Conservation (phyloP, 2,329 filamentous ascomycete genomes). For the Colletotrichum sp. region DNA sequence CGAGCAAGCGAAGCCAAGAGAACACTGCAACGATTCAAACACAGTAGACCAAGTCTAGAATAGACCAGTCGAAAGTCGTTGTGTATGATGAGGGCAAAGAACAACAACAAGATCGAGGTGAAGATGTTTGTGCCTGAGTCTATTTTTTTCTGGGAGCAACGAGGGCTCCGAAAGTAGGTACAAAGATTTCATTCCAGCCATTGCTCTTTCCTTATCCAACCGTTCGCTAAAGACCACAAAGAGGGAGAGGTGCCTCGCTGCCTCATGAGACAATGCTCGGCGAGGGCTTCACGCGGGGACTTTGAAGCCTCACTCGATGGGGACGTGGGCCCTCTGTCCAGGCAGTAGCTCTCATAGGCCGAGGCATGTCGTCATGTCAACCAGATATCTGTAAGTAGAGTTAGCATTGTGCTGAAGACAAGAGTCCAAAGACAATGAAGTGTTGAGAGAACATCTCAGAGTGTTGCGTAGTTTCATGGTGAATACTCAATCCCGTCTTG, state of each 20-base stretch:
- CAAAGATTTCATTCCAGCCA: not conserved
- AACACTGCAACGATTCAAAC: not conserved
- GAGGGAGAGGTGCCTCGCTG: not conserved
- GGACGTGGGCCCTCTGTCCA: not conserved
- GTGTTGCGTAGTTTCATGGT: conserved; percentile 34
- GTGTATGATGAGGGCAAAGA: not conserved
- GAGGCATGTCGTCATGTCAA: not conserved
- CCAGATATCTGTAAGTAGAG: not conserved
- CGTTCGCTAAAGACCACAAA: not conserved
- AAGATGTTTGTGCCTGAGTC: not conserved
- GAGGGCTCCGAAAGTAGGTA: not conserved
- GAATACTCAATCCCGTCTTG: conserved; percentile 41
- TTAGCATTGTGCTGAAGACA: not conserved
- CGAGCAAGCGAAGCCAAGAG: not conserved
- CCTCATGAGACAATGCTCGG: not conserved
- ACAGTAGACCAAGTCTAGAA: not conserved
- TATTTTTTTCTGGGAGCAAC: not conserved
- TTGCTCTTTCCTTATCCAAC: not conserved
- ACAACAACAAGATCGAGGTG: not conserved
- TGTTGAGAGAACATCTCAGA: not conserved
- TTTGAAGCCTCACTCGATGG: not conserved
- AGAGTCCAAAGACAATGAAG: not conserved
- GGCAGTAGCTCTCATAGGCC: no score
- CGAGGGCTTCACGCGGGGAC: not conserved
- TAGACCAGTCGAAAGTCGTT: not conserved